A percentile compares a stretch with the other conserved stretches of the same genome.
phyloP scores from a whole-genome alignment of 1,284 basidiomycete species.

The Puccinia novopanici region DNA sequence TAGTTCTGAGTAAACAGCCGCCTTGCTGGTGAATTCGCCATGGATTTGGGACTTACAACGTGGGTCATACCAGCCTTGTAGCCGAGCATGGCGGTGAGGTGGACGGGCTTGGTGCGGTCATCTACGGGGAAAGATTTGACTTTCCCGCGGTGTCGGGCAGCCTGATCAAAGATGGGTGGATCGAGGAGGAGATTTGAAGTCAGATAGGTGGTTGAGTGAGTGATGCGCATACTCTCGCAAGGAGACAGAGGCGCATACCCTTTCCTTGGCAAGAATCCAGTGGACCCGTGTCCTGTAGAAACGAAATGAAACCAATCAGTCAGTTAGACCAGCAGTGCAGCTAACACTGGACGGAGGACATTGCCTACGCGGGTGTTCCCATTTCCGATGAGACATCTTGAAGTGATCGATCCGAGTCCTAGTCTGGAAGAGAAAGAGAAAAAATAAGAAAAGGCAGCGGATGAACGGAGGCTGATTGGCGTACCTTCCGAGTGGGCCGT shows the following conservation, averaged over 20 bases:
- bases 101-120: slow-evolving; percentile 98
- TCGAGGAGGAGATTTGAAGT: neutral
- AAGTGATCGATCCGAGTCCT: neutral
- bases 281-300: slow-evolving; percentile 53
- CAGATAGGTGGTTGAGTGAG: slow-evolving; percentile 25
- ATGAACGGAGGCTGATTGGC: neutral
- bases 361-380: slow-evolving; percentile 55
- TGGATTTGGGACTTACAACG: slow-evolving; percentile 64
- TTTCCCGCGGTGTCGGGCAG: slow-evolving; percentile 93
- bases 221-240: slow-evolving; percentile 50
- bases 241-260: slow-evolving; percentile 52
- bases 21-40: too few species aligned
- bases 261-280: slow-evolving; percentile 72
- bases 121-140: slow-evolving; percentile 99
- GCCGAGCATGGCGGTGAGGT: slow-evolving; percentile 96
- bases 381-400: slow-evolving; percentile 57
- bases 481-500: neutral
- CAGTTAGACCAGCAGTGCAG: too few species aligned
- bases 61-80: slow-evolving; percentile 99
- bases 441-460: neutral
- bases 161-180: slow-evolving; percentile 61
- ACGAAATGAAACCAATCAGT: neutral
- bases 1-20: neutral
- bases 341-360: neutral
- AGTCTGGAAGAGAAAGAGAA: neutral